Conservation (phyloP, 2,329 filamentous ascomycete species). For the Sclerotinia glacialis region DNA sequence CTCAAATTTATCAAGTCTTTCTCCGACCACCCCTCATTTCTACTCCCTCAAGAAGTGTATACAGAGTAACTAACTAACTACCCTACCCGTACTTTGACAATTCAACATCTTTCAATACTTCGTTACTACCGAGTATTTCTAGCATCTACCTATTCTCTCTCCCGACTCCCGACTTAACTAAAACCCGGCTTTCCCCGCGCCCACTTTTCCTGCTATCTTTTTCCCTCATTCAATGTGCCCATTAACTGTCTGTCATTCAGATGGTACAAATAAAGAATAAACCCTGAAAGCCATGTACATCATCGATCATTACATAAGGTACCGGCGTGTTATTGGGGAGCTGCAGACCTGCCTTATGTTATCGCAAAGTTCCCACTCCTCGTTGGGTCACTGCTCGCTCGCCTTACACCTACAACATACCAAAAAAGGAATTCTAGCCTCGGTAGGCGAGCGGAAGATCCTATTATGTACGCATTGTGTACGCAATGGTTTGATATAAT, state of each 20-base stretch:
- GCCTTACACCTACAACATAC: constrained; percentile 11
- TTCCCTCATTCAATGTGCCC: no score
- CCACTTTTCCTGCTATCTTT: no score
- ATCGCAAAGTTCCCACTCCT: constrained; percentile 10
- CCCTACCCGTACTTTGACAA: background rate
- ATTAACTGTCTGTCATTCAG: background rate
- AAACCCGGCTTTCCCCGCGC: no score
- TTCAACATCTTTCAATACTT: background rate
- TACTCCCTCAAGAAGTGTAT: no score
- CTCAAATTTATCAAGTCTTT: background rate
- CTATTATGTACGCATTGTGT: constrained; percentile 19
- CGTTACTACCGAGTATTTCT: background rate
- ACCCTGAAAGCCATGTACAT: background rate
- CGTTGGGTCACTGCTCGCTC: constrained; percentile 10
- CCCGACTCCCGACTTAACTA: no score
- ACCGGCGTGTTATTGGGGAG: background rate
- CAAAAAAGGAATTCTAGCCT: constrained; percentile 12
- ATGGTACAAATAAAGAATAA: constrained; percentile 7
- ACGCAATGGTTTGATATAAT: constrained; percentile 8
- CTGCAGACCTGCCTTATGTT: background rate
- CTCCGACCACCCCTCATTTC: background rate
- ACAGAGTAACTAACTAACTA: no score
- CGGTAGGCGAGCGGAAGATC: constrained; percentile 9
- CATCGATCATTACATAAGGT: background rate
- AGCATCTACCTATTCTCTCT: background rate